Evolutionary conservation across 148 eudicot genomes (phyloP).

Genomic region (Diospyros lotus): DNA sequence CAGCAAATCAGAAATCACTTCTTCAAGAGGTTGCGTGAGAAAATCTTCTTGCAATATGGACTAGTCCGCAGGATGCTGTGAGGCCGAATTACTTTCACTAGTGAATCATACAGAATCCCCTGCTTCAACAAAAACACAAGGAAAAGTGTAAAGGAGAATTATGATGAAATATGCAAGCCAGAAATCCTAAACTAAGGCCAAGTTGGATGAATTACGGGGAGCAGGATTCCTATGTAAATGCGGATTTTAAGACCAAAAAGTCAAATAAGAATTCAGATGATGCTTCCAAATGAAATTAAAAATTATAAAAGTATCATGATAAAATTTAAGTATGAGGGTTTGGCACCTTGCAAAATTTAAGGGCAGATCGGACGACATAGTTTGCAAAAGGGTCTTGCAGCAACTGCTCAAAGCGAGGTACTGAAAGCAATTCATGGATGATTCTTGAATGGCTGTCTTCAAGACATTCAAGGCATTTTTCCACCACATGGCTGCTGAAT

Average conservation of each 20-base stretch:
- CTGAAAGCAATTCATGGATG: slow-evolving; percentile 40
- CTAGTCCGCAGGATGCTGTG: slow-evolving; percentile 46
- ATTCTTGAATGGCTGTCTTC: slow-evolving; percentile 29
- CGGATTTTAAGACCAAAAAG: too few species aligned
- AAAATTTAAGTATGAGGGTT: too few species aligned
- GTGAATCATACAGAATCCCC: slow-evolving; percentile 38
- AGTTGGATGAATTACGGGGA: too few species aligned
- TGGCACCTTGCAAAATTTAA: slow-evolving; percentile 34
- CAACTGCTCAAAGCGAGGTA: slow-evolving; percentile 37
- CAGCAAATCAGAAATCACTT: slow-evolving; percentile 34
- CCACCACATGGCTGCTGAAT: slow-evolving; percentile 53
- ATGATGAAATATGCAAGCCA: too few species aligned
- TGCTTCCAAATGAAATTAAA: too few species aligned
- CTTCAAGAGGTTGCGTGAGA: slow-evolving; percentile 48
- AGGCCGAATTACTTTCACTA: slow-evolving; percentile 51
- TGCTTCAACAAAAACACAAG: slow-evolving; percentile 9
- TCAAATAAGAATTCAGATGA: too few species aligned
- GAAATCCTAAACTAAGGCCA: too few species aligned
- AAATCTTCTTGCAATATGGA: slow-evolving; percentile 68
- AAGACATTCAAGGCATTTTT: slow-evolving; percentile 34
- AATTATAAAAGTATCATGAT: too few species aligned
- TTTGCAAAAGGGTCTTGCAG: slow-evolving; percentile 53
- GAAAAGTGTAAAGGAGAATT: too few species aligned
- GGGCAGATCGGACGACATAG: slow-evolving; percentile 48
- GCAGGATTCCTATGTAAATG: too few species aligned